These are phyloP conservation scores for Nepenthes mirabilis DNA, from an alignment of 148 eudicot species.

Conservation along the genomic window DNA sequence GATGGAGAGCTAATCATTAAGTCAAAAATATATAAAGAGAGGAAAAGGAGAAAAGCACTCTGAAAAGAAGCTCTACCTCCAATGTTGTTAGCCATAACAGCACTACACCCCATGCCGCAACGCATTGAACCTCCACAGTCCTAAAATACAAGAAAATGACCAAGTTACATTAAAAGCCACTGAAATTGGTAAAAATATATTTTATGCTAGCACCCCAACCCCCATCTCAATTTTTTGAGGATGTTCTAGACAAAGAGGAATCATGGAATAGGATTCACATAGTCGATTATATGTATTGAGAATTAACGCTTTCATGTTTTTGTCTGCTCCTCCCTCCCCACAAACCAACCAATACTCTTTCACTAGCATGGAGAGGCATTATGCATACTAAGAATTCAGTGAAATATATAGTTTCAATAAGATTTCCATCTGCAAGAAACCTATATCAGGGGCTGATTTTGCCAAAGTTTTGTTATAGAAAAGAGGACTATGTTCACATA, in stretches of 20 bases:
- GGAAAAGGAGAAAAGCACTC: background rate
- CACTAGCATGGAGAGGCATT: background rate
- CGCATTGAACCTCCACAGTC: conserved; percentile 77
- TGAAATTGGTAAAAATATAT: background rate
- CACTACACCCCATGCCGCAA: conserved; percentile 90
- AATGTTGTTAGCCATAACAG: conserved; percentile 52
- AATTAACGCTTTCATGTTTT: too few species aligned
- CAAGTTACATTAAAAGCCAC: background rate
- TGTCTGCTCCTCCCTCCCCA: too few species aligned
- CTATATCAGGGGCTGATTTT: too few species aligned
- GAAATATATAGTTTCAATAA: background rate
- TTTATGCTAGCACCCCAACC: background rate
- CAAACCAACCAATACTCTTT: background rate
- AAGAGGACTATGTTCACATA: too few species aligned
- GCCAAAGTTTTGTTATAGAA: too few species aligned
- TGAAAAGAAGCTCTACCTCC: conserved; percentile 32
- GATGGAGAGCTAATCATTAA: too few species aligned
- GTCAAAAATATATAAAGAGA: too few species aligned
- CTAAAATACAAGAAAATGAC: conserved; percentile 25
- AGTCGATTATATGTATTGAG: too few species aligned
- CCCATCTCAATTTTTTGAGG: background rate
- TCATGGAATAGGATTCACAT: too few species aligned
- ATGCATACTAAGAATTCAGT: too few species aligned
- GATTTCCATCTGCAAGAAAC: background rate
- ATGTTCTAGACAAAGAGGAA: too few species aligned